A percentile compares a stretch with the other conserved stretches of the same genome.
phyloP scores from a whole-genome alignment of 2,329 filamentous ascomycete species.

The Colletotrichum sp. region DNA sequence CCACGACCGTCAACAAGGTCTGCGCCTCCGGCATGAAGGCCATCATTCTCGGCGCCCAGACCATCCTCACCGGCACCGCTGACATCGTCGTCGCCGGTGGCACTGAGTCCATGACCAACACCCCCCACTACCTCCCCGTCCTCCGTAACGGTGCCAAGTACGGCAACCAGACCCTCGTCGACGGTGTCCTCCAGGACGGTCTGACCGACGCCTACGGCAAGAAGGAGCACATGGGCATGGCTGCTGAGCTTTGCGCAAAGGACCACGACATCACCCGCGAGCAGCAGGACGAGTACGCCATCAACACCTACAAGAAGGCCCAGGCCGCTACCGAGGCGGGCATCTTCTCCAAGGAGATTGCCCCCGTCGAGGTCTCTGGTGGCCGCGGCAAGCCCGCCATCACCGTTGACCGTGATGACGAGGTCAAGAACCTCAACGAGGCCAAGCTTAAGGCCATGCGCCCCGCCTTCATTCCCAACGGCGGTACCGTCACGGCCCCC shows the following conservation, averaged over 20 bases:
- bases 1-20: constrained; percentile 98
- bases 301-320: constrained; percentile 92
- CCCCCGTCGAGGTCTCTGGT: constrained; percentile 84
- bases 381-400: constrained; percentile 88
- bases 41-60: constrained; percentile 92
- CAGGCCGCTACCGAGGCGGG: constrained; percentile 84
- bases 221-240: constrained; percentile 95
- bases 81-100: constrained; percentile 93
- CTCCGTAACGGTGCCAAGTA: constrained; percentile 91
- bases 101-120: constrained; percentile 98
- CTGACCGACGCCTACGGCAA: constrained; percentile 90
- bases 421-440: constrained; percentile 91
- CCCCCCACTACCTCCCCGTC: constrained; percentile 91
- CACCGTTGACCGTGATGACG: constrained; percentile 85
- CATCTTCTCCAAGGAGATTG: constrained; percentile 84
- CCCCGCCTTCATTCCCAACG: constrained; percentile 78
- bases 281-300: constrained; percentile 94
- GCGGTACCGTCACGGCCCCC: constrained; percentile 91
- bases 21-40: constrained; percentile 96
- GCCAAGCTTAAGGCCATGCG: constrained; percentile 86
- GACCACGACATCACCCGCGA: constrained; percentile 84
- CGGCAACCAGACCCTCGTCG: constrained; percentile 86
- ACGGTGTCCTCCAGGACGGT: constrained; percentile 93
- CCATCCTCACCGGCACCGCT: constrained; percentile 95
- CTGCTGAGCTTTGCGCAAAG: constrained; percentile 87